Percentiles rank a stretch among this genome's conserved stretches.
Conservation (phyloP, 305 asterid genomes). For the Fraxinus paxiana region DNA sequence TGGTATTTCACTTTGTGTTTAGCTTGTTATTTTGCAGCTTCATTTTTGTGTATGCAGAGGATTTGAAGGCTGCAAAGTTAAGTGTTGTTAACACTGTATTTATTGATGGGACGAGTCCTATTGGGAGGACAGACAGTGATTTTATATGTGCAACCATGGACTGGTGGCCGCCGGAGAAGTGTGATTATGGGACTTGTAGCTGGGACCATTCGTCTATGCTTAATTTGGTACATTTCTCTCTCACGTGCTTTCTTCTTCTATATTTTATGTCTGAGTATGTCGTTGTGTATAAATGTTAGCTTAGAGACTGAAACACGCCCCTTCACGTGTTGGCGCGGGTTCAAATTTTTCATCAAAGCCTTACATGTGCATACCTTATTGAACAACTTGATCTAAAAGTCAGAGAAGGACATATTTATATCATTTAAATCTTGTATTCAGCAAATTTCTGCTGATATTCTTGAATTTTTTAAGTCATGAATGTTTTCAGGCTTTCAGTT, state of each 20-base stretch:
- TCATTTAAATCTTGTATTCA: neutral
- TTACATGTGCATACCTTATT: neutral
- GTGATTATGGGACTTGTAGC: constrained; percentile 60
- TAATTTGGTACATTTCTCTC: constrained; percentile 41
- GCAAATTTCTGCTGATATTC: neutral
- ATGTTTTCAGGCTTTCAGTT: neutral
- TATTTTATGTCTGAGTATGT: neutral
- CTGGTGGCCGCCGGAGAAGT: constrained; percentile 74
- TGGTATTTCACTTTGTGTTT: constrained; percentile 19
- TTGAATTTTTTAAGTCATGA: neutral
- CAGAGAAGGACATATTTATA: neutral
- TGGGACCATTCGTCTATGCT: constrained; percentile 59
- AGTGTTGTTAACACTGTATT: constrained; percentile 29
- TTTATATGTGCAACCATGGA: constrained; percentile 60
- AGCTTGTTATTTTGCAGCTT: constrained; percentile 20
- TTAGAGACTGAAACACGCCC: neutral
- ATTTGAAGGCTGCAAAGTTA: constrained; percentile 23
- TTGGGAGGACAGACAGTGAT: constrained; percentile 49
- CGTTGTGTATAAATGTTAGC: neutral
- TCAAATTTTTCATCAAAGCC: neutral
- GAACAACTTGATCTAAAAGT: neutral
- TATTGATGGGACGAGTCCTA: constrained; percentile 39
- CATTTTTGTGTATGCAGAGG: constrained; percentile 12
- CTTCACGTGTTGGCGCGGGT: neutral
- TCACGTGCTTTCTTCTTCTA: neutral